Conservation (phyloP, 176 grass and related monocot species). For the Phoenix dactylifera region DNA sequence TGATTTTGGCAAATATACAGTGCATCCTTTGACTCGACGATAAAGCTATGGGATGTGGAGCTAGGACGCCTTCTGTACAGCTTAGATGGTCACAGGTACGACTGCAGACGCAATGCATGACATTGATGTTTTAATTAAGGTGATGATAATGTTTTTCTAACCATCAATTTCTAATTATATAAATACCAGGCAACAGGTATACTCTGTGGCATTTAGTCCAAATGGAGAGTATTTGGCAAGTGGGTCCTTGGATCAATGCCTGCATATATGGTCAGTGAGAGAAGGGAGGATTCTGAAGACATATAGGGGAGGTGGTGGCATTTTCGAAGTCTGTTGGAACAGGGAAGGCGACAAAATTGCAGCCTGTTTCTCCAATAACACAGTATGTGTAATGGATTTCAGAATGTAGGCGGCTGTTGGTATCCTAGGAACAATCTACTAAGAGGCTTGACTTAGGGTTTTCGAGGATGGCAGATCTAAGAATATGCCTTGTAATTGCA, state of each 20-base stretch:
- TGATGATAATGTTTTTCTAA: no score
- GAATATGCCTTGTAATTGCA: no score
- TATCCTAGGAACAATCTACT: no score
- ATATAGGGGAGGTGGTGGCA: slow-evolving; percentile 79
- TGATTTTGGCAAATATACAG: slow-evolving; percentile 18
- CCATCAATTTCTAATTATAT: no score
- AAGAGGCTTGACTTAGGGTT: no score
- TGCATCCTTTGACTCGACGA: slow-evolving; percentile 90
- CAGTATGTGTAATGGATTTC: slow-evolving; percentile 88
- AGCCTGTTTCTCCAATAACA: slow-evolving; percentile 89
- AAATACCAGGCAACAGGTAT: slow-evolving; percentile 68
- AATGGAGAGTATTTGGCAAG: slow-evolving; percentile 86
- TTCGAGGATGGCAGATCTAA: no score
- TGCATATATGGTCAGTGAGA: slow-evolving; percentile 97
- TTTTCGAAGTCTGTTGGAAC: slow-evolving; percentile 99
- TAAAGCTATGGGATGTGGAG: slow-evolving; percentile 93
- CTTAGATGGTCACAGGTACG: slow-evolving; percentile 80
- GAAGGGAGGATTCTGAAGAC: slow-evolving; percentile 82
- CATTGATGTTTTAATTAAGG: no score
- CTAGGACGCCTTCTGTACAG: slow-evolving; percentile 73
- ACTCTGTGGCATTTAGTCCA: slow-evolving; percentile 93
- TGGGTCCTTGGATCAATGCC: slow-evolving; percentile 88
- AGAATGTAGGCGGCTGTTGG: slow-evolving; percentile 36
- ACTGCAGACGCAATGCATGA: background rate
- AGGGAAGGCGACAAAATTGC: slow-evolving; percentile 96